Evolutionary conservation across 371 early-diverging fungal genomes (phyloP).

Genomic region (Lichtheimia ornata): DNA sequence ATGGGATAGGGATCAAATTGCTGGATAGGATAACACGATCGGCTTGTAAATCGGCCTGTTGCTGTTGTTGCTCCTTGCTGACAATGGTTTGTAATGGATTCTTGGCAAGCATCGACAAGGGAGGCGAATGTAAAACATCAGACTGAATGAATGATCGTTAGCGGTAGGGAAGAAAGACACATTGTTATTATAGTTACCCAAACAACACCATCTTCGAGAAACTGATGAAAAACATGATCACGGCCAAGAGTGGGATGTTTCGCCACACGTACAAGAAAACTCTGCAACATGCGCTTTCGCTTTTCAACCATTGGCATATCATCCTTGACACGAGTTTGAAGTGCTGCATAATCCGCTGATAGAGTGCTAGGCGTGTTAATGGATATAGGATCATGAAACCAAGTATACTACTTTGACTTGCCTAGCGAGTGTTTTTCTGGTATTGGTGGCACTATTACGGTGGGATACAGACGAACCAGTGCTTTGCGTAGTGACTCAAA

Average conservation of each 20-base stretch:
- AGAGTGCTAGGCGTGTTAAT: neutral
- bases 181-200: conserved; percentile 47
- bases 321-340: conserved; percentile 85
- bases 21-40: conserved; percentile 24
- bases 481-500: conserved; percentile 88
- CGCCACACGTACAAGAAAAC: conserved; percentile 86
- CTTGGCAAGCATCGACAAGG: conserved; percentile 49
- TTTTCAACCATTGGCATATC: conserved; percentile 88
- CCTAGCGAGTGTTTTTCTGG: conserved; percentile 94
- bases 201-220: conserved; percentile 71
- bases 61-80: conserved; percentile 20
- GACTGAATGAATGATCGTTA: conserved; percentile 57
- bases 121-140: conserved; percentile 65
- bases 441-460: conserved; percentile 90
- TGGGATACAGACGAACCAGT: conserved; percentile 79
- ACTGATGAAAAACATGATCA: conserved; percentile 89
- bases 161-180: neutral
- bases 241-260: conserved; percentile 82
- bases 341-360: conserved; percentile 82
- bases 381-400: neutral
- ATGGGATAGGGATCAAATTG: conserved; percentile 57
- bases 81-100: conserved; percentile 58
- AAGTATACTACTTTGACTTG: conserved; percentile 23
- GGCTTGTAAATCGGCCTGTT: conserved; percentile 17
- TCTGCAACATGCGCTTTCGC: conserved; percentile 90